phyloP scores from a whole-genome alignment of 164 flowering plant species.

The Vitis rupestris region DNA sequence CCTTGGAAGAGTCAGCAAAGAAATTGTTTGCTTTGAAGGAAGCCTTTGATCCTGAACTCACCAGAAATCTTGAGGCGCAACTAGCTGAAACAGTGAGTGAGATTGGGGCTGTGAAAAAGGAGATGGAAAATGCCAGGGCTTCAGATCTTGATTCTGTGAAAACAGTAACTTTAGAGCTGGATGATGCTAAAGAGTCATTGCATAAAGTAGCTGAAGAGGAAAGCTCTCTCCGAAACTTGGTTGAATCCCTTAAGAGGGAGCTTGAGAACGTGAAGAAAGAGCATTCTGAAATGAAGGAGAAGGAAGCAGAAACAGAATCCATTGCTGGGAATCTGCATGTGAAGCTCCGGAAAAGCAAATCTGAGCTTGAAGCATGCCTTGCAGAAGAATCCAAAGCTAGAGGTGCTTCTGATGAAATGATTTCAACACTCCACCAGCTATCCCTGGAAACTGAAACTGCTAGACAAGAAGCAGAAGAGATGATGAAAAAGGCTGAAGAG shows the following conservation, averaged over 20 bases:
- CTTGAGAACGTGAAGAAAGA: slow-evolving; percentile 73
- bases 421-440: slow-evolving; percentile 57
- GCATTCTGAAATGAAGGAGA: slow-evolving; percentile 67
- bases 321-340: slow-evolving; percentile 70
- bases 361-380: slow-evolving; percentile 70
- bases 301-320: slow-evolving; percentile 80
- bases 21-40: slow-evolving; percentile 54
- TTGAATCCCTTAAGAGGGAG: slow-evolving; percentile 73
- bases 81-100: slow-evolving; percentile 50
- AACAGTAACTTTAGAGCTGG: slow-evolving; percentile 64
- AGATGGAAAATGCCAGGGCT: slow-evolving; percentile 56
- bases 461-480: slow-evolving; percentile 52
- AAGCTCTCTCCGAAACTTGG: slow-evolving; percentile 45
- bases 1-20: slow-evolving; percentile 53
- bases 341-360: slow-evolving; percentile 62
- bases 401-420: slow-evolving; percentile 67
- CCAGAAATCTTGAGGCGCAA: slow-evolving; percentile 45
- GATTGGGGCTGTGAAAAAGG: slow-evolving; percentile 45
- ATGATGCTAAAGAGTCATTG: slow-evolving; percentile 73
- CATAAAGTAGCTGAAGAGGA: slow-evolving; percentile 84
- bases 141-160: slow-evolving; percentile 67
- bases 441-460: slow-evolving; percentile 61
- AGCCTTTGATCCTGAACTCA: slow-evolving; percentile 52
- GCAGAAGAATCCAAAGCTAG: slow-evolving; percentile 55
- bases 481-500: slow-evolving; percentile 62